These are phyloP conservation scores for Kodamaea derodonti DNA, from an alignment of 1,139 yeast species.

Conservation along the genomic window DNA sequence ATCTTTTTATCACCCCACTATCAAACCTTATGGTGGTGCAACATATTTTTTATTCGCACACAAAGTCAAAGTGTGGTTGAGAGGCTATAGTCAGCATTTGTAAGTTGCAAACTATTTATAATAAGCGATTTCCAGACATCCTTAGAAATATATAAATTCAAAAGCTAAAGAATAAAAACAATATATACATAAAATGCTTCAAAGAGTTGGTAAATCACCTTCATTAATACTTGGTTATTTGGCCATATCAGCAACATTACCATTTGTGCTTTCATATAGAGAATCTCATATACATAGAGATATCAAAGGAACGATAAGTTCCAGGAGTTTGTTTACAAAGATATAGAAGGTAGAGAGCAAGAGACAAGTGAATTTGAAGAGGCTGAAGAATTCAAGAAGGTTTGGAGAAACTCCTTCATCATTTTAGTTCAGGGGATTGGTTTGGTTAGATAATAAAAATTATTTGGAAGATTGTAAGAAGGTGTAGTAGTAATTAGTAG, in stretches of 20 bases:
- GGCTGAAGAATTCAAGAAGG: no score
- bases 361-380: no score
- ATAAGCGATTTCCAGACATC: background rate
- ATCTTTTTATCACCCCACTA: background rate
- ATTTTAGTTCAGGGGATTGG: background rate
- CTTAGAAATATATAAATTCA: background rate
- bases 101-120: background rate
- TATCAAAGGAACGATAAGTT: slow-evolving; percentile 34
- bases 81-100: background rate
- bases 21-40: no score
- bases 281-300: slow-evolving; percentile 24
- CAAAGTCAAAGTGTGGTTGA: background rate
- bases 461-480: no score
- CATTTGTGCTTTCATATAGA: slow-evolving; percentile 41
- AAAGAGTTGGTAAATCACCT: slow-evolving; percentile 13
- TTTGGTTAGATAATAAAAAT: background rate
- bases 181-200: background rate
- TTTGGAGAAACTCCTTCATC: no score
- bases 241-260: slow-evolving; percentile 38
- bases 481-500: no score
- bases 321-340: slow-evolving; percentile 39
- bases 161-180: background rate
- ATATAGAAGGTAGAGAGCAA: no score
- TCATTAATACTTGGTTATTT: slow-evolving; percentile 37
- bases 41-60: no score